Conservation (phyloP, 2,329 filamentous ascomycete genomes). For the Neodidymelliopsis sp. region DNA sequence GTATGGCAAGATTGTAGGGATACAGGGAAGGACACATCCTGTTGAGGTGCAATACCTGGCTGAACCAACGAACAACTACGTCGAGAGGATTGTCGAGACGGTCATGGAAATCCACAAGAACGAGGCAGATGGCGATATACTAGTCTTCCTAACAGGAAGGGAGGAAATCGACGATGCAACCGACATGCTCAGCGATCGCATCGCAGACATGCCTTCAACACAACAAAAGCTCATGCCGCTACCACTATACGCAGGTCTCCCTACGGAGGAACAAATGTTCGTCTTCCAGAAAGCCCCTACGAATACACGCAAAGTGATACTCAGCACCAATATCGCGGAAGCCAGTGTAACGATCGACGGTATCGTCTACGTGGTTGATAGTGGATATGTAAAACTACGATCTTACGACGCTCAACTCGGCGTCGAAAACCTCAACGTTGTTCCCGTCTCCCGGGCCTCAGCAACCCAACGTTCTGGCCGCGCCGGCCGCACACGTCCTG, state of each 20-base stretch:
- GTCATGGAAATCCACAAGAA: constrained; percentile 86
- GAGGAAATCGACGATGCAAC: constrained; percentile 89
- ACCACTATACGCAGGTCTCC: constrained; percentile 87
- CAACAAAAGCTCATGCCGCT: constrained; percentile 71
- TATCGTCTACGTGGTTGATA: constrained; percentile 89
- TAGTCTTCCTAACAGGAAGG: constrained; percentile 89
- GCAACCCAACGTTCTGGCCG: constrained; percentile 91
- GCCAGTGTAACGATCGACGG: constrained; percentile 93
- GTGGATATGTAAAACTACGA: constrained; percentile 88
- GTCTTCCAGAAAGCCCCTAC: constrained; percentile 86
- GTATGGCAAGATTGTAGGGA: constrained; percentile 74
- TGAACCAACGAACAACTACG: constrained; percentile 81
- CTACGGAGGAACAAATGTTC: constrained; percentile 92
- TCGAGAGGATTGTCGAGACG: constrained; percentile 81
- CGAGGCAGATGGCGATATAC: constrained; percentile 83
- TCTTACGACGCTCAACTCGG: constrained; percentile 84
- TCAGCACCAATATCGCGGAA: constrained; percentile 96
- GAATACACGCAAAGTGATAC: constrained; percentile 87
- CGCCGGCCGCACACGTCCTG: constrained; percentile 85
- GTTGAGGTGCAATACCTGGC: constrained; percentile 87
- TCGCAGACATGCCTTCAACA: constrained; percentile 67
- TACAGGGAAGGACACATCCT: constrained; percentile 87
- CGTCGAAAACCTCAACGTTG: constrained; percentile 85
- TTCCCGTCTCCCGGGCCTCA: constrained; percentile 86
- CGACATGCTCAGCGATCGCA: constrained; percentile 78